Evolutionary conservation across 345 rosid species (phyloP).

Genomic region (Populus deltoides): DNA sequence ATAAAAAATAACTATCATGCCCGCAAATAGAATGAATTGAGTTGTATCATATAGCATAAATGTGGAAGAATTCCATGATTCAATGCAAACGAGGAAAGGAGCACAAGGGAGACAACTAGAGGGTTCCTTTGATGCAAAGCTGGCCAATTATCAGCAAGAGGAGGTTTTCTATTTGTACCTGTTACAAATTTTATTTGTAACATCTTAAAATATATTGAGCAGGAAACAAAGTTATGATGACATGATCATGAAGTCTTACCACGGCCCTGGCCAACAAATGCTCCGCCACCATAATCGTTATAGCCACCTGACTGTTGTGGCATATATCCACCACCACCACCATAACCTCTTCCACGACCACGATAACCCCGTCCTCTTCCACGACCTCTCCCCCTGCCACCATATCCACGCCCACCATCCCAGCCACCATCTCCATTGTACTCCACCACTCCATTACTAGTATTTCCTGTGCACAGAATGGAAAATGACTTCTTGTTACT

Average conservation of each 20-base stretch:
- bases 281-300: constrained; percentile 21
- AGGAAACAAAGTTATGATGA: neutral
- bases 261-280: constrained; percentile 1
- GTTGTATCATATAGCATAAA: neutral
- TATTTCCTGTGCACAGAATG: neutral
- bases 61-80: neutral
- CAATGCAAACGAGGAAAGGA: neutral
- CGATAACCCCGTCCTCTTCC: constrained; percentile 21
- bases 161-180: neutral
- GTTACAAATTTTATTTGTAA: neutral
- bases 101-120: neutral
- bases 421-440: neutral
- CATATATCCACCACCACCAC: constrained; percentile 20
- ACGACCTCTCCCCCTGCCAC: constrained; percentile 14
- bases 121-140: neutral
- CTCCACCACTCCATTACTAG: neutral
- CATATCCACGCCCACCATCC: neutral
- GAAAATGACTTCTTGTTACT: neutral
- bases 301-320: constrained; percentile 29
- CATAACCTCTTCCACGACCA: constrained; percentile 21
- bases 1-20: neutral
- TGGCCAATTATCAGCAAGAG: neutral
- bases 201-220: neutral
- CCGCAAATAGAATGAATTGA: neutral
- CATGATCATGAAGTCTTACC: neutral